Conservation (phyloP, 352 stramenopile genomes). For the Phytopythium aichiense region DNA sequence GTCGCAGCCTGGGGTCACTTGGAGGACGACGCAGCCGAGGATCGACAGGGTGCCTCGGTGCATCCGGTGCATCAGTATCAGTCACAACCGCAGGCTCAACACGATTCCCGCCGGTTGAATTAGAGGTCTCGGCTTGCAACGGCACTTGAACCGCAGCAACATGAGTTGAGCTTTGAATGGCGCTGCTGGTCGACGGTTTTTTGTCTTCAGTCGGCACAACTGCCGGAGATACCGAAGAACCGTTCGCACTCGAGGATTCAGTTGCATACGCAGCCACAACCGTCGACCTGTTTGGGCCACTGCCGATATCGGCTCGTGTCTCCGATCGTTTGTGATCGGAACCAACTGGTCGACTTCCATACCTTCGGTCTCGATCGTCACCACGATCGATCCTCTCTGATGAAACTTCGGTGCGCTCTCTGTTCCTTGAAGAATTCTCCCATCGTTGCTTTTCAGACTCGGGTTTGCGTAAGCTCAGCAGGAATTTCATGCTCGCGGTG, state of each 20-base stretch:
- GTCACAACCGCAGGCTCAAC: not conserved
- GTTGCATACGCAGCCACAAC: not conserved
- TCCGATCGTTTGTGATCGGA: not conserved
- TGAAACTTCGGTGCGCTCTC: not conserved
- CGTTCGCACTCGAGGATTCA: not conserved
- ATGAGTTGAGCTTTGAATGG: not conserved
- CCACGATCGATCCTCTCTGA: not conserved
- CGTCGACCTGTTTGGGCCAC: not conserved
- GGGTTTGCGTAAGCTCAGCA: constrained; percentile 17
- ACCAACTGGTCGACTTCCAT: too few species aligned
- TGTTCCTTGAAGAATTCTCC: not conserved
- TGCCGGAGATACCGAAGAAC: not conserved
- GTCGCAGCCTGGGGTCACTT: not conserved
- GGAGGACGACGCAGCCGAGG: not conserved
- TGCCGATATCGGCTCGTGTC: not conserved
- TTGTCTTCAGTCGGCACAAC: not conserved
- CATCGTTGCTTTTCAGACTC: not conserved
- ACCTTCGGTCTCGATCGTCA: not conserved
- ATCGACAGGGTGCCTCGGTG: not conserved
- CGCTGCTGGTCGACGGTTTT: not conserved
- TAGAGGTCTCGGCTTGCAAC: not conserved
- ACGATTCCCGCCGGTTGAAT: not conserved
- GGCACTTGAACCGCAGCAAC: not conserved
- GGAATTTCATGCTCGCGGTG: constrained; percentile 35
- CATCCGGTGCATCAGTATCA: not conserved